Evolutionary conservation across 2,329 filamentous ascomycete genomes (phyloP).

Genomic region (Alternaria tenuissima): DNA sequence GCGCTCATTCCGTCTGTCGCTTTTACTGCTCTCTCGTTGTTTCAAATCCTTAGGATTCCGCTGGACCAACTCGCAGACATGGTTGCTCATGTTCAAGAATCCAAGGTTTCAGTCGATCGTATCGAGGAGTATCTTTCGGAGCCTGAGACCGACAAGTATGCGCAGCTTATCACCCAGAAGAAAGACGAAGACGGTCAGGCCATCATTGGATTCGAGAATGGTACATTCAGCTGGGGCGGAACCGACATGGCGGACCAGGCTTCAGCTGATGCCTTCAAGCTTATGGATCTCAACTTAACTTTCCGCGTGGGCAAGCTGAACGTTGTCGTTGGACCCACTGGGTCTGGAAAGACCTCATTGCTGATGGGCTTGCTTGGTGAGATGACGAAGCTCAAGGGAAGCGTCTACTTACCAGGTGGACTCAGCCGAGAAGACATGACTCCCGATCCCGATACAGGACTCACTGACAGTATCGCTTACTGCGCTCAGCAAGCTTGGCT

Average conservation of each 20-base stretch:
- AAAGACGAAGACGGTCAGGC: constrained; percentile 73
- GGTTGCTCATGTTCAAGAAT: constrained; percentile 97
- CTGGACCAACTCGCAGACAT: constrained; percentile 97
- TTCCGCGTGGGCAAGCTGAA: constrained; percentile 90
- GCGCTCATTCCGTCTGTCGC: constrained; percentile 89
- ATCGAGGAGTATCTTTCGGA: constrained; percentile 93
- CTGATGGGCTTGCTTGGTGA: constrained; percentile 96
- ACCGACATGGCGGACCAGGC: constrained; percentile 62
- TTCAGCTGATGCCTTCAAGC: constrained; percentile 71
- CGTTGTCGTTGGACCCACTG: constrained; percentile 90
- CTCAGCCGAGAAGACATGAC: constrained; percentile 85
- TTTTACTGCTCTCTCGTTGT: constrained; percentile 95
- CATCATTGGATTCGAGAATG: constrained; percentile 83
- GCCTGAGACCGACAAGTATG: constrained; percentile 95
- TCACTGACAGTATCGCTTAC: constrained; percentile 93
- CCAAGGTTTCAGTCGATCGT: constrained; percentile 95
- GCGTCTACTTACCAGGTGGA: constrained; percentile 84
- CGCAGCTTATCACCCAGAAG: constrained; percentile 77
- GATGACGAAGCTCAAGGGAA: constrained; percentile 86
- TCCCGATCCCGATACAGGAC: constrained; percentile 80
- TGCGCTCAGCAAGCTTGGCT: constrained; percentile 98
- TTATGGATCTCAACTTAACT: constrained; percentile 82
- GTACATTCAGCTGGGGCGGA: constrained; percentile 88
- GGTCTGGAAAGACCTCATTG: constrained; percentile 93
- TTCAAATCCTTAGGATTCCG: constrained; percentile 90